A percentile compares a stretch with the other conserved stretches of the same genome.
These are phyloP conservation scores for Skeletonema grethae DNA, from an alignment of 108 stramenopile species.

Conservation along the genomic window DNA sequence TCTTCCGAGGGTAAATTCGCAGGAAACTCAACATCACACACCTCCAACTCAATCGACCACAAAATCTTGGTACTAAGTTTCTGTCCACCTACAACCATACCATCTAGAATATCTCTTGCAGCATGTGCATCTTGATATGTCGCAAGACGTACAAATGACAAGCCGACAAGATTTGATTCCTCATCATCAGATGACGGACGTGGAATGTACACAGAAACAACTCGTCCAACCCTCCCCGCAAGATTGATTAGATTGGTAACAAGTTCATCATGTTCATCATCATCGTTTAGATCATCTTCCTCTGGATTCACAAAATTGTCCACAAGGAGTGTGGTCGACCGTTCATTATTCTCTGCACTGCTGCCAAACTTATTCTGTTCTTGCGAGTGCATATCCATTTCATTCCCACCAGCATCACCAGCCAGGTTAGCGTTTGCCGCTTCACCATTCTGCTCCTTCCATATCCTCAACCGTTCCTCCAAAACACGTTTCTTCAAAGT, in stretches of 20 bases:
- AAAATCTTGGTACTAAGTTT: slow-evolving; percentile 20
- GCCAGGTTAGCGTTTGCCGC: not conserved
- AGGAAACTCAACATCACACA: not conserved
- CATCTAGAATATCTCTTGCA: slow-evolving; percentile 68
- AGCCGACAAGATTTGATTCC: slow-evolving; percentile 17
- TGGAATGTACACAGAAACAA: slow-evolving; percentile 57
- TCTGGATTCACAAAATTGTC: slow-evolving; percentile 54
- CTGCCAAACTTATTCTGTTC: not conserved
- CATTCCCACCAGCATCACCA: not conserved
- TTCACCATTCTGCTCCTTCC: slow-evolving; percentile 57
- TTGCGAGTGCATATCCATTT: not conserved
- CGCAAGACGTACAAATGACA: slow-evolving; percentile 60
- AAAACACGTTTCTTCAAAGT: slow-evolving; percentile 82
- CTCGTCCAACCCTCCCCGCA: slow-evolving; percentile 67
- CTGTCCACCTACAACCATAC: slow-evolving; percentile 65
- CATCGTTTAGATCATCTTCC: slow-evolving; percentile 69
- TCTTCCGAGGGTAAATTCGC: slow-evolving; percentile 2
- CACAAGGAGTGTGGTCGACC: slow-evolving; percentile 37
- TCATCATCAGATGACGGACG: slow-evolving; percentile 17
- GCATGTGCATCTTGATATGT: slow-evolving; percentile 50
- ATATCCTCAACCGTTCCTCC: slow-evolving; percentile 72
- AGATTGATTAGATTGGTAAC: slow-evolving; percentile 58
- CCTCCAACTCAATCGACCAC: not conserved
- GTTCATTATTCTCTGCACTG: not conserved
- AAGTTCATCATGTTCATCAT: slow-evolving; percentile 85